phyloP scores from a whole-genome alignment of 352 stramenopile genomes.

The Phytophthora macrochlamydospora region DNA sequence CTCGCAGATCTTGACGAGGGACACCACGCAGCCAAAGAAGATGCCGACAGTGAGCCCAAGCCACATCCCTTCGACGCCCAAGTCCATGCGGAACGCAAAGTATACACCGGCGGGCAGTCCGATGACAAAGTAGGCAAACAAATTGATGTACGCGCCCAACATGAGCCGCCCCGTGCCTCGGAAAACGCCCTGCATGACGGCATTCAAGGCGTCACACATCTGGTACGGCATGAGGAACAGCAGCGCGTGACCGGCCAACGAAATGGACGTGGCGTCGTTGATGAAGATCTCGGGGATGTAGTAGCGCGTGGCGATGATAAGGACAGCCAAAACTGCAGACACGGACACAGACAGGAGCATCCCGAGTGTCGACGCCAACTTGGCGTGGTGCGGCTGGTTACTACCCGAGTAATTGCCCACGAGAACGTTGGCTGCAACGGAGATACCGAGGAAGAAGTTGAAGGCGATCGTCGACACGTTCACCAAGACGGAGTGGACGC shows the following conservation, averaged over 20 bases:
- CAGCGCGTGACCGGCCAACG: constrained; percentile 50
- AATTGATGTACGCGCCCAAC: constrained; percentile 64
- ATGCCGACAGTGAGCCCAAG: constrained; percentile 65
- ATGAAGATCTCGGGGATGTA: constrained; percentile 71
- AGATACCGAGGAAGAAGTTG: constrained; percentile 84
- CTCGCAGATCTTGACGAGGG: constrained; percentile 61
- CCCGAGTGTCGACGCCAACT: constrained; percentile 73
- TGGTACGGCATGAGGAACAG: constrained; percentile 73
- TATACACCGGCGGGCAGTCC: constrained; percentile 64
- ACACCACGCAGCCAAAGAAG: constrained; percentile 57
- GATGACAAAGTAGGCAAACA: constrained; percentile 76
- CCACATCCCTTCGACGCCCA: constrained; percentile 79
- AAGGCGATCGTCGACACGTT: constrained; percentile 71
- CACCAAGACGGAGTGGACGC: constrained; percentile 74
- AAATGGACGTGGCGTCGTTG: constrained; percentile 64
- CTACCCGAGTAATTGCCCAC: constrained; percentile 82
- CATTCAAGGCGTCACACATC: constrained; percentile 72
- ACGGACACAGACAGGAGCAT: constrained; percentile 60
- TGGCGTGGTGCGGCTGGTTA: constrained; percentile 84
- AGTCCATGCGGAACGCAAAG: constrained; percentile 62
- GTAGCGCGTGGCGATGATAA: constrained; percentile 51
- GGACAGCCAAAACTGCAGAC: constrained; percentile 41
- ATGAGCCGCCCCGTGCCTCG: constrained; percentile 64
- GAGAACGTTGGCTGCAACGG: constrained; percentile 79
- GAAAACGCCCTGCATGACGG: constrained; percentile 79